Evolutionary conservation across 495 filamentous ascomycete species (phyloP), one percentile per base, ranked within the genome.

Genomic region (Massariosphaeria phaeospora): DNA sequence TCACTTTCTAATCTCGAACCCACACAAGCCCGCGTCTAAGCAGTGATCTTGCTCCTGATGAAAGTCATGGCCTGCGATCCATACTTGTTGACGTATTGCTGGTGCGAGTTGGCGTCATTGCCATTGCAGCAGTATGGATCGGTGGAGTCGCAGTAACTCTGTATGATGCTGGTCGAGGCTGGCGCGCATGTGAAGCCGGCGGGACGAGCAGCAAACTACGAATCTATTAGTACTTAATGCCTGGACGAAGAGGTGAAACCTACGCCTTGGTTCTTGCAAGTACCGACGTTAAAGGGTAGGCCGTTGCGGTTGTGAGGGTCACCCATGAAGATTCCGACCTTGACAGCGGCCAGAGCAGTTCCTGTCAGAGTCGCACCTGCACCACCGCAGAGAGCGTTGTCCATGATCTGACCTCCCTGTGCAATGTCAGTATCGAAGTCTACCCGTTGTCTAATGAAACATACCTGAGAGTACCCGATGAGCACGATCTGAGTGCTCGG

Each of bases 91-190:
- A 75, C 79, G 55, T 84, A 84, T 10, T 75, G 73, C 65, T 82
- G 74, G 65, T 83, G 81, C 5, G 74, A 74, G 48, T 72, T 71
- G 5, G 71, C 72, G 58, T 83, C 68, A 66, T 67, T 82, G 46
- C 81, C 80, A 40, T 75, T 81, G 71, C 79, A 83, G 73, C 80
- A 84, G 66, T 81, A 83, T 9, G 80, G 81, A 65, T 84, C 81
- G 4, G 77, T 54, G 21, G 75, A 62, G 66, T 84, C 80, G 66
- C 81, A 84, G 72, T 83, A 84, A 10, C 72, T 78, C 66, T 82
- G 65, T 48, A 84, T 76, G 65, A 75, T 80, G 57, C 53, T 61
- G 17, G 73, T 76, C 54, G 50, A 59, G 12, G 73, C 79, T 11
- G 65, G 67, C 7, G 77, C 73, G 70, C 81, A 83, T 33, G 45